These are phyloP conservation scores for Exophiala oligosperma DNA, from an alignment of 2,329 filamentous ascomycete species.

Conservation along the genomic window DNA sequence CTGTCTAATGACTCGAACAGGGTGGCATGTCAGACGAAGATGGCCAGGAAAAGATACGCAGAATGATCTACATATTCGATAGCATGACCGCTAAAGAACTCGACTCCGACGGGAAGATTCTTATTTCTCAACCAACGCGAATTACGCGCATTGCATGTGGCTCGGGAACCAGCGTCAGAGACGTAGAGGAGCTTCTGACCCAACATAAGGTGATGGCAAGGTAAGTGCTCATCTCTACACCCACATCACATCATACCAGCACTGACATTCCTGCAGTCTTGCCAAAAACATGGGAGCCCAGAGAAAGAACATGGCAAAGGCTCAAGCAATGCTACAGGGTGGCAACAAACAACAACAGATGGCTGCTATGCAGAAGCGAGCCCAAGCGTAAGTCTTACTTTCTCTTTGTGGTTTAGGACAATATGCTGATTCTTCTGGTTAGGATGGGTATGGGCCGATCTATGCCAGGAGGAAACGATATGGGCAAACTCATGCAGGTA, in stretches of 20 bases:
- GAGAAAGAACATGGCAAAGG: constrained; percentile 96
- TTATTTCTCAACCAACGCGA: constrained; percentile 85
- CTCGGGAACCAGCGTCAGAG: constrained; percentile 83
- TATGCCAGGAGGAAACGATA: constrained; percentile 62
- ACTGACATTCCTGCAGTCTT: constrained; percentile 53
- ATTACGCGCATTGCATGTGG: constrained; percentile 91
- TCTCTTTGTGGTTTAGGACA: too few species aligned
- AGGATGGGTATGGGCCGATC: constrained; percentile 69
- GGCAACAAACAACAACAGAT: constrained; percentile 86
- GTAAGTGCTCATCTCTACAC: not conserved
- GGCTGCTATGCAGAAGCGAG: constrained; percentile 93
- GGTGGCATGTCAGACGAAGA: constrained; percentile 92
- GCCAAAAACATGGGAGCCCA: constrained; percentile 98
- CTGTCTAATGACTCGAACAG: too few species aligned
- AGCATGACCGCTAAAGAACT: constrained; percentile 97
- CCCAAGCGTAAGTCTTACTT: constrained; percentile 59
- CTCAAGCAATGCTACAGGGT: constrained; percentile 85
- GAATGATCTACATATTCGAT: constrained; percentile 99
- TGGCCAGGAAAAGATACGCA: constrained; percentile 86
- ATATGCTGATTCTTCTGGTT: constrained; percentile 47
- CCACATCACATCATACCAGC: too few species aligned
- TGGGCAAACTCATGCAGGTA: constrained; percentile 87
- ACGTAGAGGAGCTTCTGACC: constrained; percentile 95
- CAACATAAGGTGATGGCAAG: constrained; percentile 98
- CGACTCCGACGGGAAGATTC: constrained; percentile 91